Percentiles rank a stretch among this genome's conserved stretches.
Evolutionary conservation across 805 yeast species (phyloP).

Genomic region (Candida ovalis): DNA sequence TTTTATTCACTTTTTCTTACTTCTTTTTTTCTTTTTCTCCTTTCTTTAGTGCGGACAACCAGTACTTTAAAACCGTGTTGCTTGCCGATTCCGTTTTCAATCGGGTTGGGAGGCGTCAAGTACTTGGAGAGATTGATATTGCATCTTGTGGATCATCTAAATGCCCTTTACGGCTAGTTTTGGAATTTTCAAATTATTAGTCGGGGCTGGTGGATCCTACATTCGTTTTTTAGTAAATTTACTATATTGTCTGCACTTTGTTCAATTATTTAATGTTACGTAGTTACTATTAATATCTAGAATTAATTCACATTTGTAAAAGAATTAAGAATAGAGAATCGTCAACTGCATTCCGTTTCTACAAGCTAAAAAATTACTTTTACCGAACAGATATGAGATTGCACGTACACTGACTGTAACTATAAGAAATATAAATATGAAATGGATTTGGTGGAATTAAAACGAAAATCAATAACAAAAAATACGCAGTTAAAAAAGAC

Average conservation of each 20-base stretch:
- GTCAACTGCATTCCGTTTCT: no score
- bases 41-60: slow-evolving; percentile 68
- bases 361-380: no score
- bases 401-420: no score
- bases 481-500: background rate
- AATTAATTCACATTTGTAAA: no score
- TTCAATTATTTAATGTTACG: background rate
- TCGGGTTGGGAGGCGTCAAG: slow-evolving; percentile 59
- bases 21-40: slow-evolving; percentile 13
- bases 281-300: background rate
- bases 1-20: background rate
- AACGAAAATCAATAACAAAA: no score
- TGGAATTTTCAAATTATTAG: slow-evolving; percentile 27
- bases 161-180: slow-evolving; percentile 52
- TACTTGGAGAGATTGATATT: slow-evolving; percentile 58
- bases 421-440: no score
- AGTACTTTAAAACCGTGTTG: slow-evolving; percentile 70
- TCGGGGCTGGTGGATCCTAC: slow-evolving; percentile 74
- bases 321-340: no score
- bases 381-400: no score
- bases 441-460: no score
- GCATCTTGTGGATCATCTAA: slow-evolving; percentile 56
- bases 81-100: slow-evolving; percentile 37
- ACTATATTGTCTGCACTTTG: background rate
- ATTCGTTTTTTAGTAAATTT: slow-evolving; percentile 17